Base-by-base conservation (phyloP, 352 stramenopile genomes). In the Globisporangium paroecandrum region DNA sequence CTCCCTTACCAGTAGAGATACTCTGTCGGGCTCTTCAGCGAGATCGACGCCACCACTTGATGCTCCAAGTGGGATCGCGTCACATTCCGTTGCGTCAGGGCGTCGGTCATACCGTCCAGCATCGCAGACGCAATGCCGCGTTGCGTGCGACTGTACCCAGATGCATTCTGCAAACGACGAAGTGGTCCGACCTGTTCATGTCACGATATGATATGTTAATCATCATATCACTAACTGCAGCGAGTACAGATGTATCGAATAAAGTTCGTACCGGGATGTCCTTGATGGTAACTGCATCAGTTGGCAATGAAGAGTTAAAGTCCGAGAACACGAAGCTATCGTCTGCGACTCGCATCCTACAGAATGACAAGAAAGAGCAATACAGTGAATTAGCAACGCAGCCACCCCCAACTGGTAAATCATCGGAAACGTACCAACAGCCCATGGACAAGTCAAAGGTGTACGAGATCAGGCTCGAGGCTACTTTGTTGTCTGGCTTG, bases 271-370 rank as follows among this genome's bases (percentile, higher is more conserved):
- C 87, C 59, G 87, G 87, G n/a, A 94, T 78, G 38, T 79, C 87
- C 62, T 79, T 80, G 1, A 80, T 58, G 20, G 73, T 65, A 12
- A 95, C 84, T 7, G 79, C 80, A 56, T 95, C 86, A 3, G 88
- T 93, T n/a, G 81, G 64, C 1, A 96, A 68, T 22, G 82, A 81
- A 49, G 88, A 83, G 55, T 80, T 75, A 66, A 96, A 96, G 58
- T 96, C 89, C 9, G 89, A 96, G 65, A 87, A 96, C 25, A 90
- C 80, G 64, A 96, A 96, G 54, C 77, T 91, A 62, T 94, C 83
- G 67, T 94, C 89, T 15, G 85, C 85, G 10, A 94, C 83, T 54
- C 89, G 85, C 85, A 96, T 91, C 88, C 87, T 95, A 66, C 18
- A 73, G 20, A 20, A 25, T 27, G 55, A 12, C n/a, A 56, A 27